A percentile compares a stretch with the other conserved stretches of the same genome.
Evolutionary conservation across 208 protist species (phyloP).

Genomic region (Leishmania arabica): DNA sequence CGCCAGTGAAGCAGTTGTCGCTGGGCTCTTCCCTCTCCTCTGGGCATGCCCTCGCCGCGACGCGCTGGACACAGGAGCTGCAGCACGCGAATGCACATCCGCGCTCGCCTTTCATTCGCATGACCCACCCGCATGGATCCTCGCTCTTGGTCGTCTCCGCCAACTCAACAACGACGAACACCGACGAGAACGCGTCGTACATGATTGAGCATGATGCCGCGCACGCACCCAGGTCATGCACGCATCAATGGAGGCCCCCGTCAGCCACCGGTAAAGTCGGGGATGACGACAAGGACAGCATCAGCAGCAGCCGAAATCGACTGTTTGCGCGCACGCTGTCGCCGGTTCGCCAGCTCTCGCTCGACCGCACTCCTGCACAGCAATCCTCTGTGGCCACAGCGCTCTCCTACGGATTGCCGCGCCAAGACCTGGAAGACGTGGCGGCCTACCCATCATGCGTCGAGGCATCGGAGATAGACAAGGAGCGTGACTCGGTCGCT

Average conservation of each 20-base stretch:
- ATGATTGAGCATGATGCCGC: constrained; percentile 14
- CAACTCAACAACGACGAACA: background rate
- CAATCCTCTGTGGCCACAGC: background rate
- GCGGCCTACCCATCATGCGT: background rate
- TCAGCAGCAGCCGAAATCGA: background rate
- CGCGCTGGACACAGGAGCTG: background rate
- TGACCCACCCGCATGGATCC: background rate
- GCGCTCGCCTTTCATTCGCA: background rate
- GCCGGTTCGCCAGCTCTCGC: constrained; percentile 23
- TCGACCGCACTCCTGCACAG: constrained; percentile 18
- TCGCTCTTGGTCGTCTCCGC: background rate
- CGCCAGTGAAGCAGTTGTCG: background rate
- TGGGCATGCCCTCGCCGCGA: background rate
- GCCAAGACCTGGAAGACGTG: background rate
- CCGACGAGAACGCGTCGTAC: background rate
- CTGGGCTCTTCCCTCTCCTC: background rate
- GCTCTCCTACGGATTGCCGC: background rate
- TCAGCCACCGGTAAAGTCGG: background rate
- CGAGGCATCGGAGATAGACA: background rate
- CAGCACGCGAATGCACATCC: background rate
- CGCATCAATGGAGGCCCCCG: background rate
- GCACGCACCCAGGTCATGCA: background rate
- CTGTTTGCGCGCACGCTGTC: constrained; percentile 5
- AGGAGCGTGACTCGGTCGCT: background rate
- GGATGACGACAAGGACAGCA: background rate